Base-by-base conservation (phyloP, 2,329 filamentous ascomycete species). In the Fusarium buxicola region DNA sequence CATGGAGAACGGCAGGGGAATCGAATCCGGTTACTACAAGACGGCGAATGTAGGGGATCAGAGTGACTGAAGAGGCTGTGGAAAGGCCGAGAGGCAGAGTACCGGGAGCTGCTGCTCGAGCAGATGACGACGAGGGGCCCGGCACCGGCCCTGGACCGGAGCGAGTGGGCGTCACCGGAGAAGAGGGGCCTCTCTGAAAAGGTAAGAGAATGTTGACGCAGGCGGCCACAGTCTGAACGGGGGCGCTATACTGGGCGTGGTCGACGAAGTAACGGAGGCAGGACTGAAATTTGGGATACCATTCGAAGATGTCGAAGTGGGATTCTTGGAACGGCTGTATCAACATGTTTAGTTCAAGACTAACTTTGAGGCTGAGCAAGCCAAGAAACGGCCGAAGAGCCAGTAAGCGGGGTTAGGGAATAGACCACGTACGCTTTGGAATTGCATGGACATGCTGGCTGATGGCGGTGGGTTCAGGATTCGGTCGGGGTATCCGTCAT, bases 21-120 rank as follows among this genome's bases (percentile, higher is more conserved):
- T 98, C 95, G 80, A 96, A 95, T 2, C 94, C 94, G 0, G 94
- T 98, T 13, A 92, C 92, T 41, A 98, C 88, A 3, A 98, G 84
- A 13, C 95, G 91, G 30, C 94, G 89, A 61, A 98, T 89, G 75
- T 96, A 99, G 1, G 95, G 94, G 5, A 95, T 85, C 10, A 97
- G 82, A 2, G 91, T 92, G 40, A 94, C 83, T 35, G 73, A 71
- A 12, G 73, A 66, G 7, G 69, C 58, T 31, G 74, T 71, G 28
- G 66, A 62, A 18, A 71, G 63, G 11, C 56, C 60, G 1, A 54
- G 45, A 13, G 56, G 53, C 31, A 67, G 27, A n/a, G 40, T 36
- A 9, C 50, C 45, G 30, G 56, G 28, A 21, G 53, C 75, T 28
- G 77, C 74, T 39, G 73, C 66, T 51, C 69, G 63, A 63, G 71